These are phyloP conservation scores for Pestalotiopsis sp. DNA, from an alignment of 2,329 filamentous ascomycete species.

Conservation along the genomic window DNA sequence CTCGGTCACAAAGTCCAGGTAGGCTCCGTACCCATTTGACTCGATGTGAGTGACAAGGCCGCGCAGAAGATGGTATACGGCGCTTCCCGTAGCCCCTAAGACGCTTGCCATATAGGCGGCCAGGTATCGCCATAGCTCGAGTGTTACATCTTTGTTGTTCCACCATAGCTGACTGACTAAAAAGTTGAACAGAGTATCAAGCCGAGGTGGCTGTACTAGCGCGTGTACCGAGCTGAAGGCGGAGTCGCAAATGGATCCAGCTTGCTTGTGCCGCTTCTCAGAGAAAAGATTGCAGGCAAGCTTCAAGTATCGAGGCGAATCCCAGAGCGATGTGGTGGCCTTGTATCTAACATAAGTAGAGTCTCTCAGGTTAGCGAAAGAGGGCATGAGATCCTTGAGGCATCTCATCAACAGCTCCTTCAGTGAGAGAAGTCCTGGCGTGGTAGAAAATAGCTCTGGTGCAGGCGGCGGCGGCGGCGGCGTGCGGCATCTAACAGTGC, in stretches of 20 bases:
- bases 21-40: neutral
- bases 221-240: slow-evolving; percentile 2
- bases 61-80: neutral
- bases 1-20: slow-evolving; percentile 8
- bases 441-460: neutral
- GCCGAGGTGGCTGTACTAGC: neutral
- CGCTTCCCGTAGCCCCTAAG: neutral
- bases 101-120: slow-evolving; percentile 9
- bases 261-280: slow-evolving; percentile 7
- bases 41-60: neutral
- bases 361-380: neutral
- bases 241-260: slow-evolving; percentile 4
- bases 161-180: slow-evolving; percentile 10
- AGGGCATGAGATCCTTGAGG: neutral
- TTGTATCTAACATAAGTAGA: neutral
- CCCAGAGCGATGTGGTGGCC: neutral
- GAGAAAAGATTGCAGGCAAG: slow-evolving; percentile 7
- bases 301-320: slow-evolving; percentile 1
- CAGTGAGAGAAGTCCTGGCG: neutral
- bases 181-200: slow-evolving; percentile 11
- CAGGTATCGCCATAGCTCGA: slow-evolving; percentile 10
- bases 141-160: slow-evolving; percentile 5
- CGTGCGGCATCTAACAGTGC: slow-evolving; percentile 2
- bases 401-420: slow-evolving; percentile 5
- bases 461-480: neutral